Evolutionary conservation across 306 rosid genomes (phyloP), one percentile per base, ranked within the genome.

Genomic region (Prunus campanulata): DNA sequence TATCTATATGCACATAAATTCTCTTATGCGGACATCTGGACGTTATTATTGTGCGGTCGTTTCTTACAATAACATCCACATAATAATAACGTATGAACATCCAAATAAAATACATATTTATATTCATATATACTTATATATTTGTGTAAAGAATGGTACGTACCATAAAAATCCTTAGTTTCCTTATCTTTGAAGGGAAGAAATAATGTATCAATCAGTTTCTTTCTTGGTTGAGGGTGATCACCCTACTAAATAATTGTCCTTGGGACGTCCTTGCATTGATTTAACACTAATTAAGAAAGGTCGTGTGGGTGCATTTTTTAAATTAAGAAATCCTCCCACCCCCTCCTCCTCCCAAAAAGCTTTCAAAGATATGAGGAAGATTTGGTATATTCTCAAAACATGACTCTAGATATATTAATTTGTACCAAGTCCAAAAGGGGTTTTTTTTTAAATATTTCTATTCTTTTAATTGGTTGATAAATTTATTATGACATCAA

Each of bases 121-220:
- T 39, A 6, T 7, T 6, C 6, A 35, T 35, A 2, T 56, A 56
- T 22, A 22, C 4, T 22, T 25, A 11, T 48, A 62, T 27, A 61
- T 61, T 12, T 61, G 25, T 6, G 32, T 64, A 50, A 64, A 63
- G 14, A 25, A 62, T 62, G 39, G 67, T 10, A 56, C 25, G 55
- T 10, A 57, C 25, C 9, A 49, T 47, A 59, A 42, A 39, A 63
- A 48, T 20, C 8, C 42, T 2, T 48, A 15, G n/a, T 69, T 59
- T 47, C 35, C 78, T 81, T 71, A 32, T 76, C 81, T 81, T 81
- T 70, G 74, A 81, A 81, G 84, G 52, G 60, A 81, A 76, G 74
- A 54, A 66, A 76, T 76, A 48, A 63, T 46, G 30, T 52, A 60
- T 44, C 80, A 51, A 70, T 80, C 64, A 29, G 62, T 19, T 66